Evolutionary conservation across 1,139 yeast genomes (phyloP), one percentile per base, ranked within the genome.

Genomic region (Magnusiomyces tetraspermus): DNA sequence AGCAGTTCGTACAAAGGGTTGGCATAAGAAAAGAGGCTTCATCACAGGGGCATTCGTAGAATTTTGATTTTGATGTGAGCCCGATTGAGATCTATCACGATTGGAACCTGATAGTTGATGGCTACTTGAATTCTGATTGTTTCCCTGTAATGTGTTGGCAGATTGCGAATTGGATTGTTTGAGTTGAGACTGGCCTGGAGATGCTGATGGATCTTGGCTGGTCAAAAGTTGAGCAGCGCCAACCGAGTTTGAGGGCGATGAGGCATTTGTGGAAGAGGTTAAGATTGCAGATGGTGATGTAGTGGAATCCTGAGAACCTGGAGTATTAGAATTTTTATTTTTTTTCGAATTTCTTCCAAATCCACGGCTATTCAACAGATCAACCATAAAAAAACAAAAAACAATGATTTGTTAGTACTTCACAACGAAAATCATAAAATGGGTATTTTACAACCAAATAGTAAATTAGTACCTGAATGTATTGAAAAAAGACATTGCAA

Each of bases 1-100:
- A 0, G 97, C 95, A 0, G 97, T 87, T 57, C 90, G 83, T 4
- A 90, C 94, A 68, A 86, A 94, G 15, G 97, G 97, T 60, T 90
- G 96, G 65, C 95, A 84, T 62, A 92, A 68, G 65, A 89, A 92
- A 48, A 85, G 74, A 11, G 90, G 95, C 51, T 59, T 63, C 54
- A 56, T 59, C 8, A 46, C 49, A 17, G 57, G 42, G 50, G 62
- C 57, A 52, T 57, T 41, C 4, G 5, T 8, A 33, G 38, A 33
- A 33, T 33, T 15, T 6, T 6, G 10, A 10, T 15, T 33, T 8
- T 15, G 5, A 15, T 17, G 10, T 8, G 38, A 33, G n/a, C 5
- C n/a, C 13, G 52, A 40, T 31, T 46, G 24, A 70, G 60, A 55
- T 76, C 66, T 60, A 54, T 36, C 48, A 76, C 64, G 53, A 70